phyloP scores from a whole-genome alignment of 1,284 basidiomycete species.

The Apiotrichum montevideense region DNA sequence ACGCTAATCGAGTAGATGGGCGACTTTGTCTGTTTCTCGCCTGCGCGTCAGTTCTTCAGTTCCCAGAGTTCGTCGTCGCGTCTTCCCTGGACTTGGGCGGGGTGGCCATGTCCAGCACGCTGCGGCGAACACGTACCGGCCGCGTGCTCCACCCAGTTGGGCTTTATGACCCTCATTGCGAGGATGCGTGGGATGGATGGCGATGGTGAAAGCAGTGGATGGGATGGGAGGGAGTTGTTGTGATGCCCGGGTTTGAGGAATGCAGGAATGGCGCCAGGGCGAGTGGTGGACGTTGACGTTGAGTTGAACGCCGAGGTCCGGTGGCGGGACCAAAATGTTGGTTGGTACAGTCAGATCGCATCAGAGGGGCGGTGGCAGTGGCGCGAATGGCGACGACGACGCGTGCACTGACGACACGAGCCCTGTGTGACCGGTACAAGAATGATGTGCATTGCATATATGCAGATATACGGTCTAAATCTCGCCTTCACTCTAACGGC shows the following conservation, averaged over 20 bases:
- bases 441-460: no score
- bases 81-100: not conserved
- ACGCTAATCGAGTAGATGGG: constrained; percentile 91
- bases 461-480: not conserved
- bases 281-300: not conserved
- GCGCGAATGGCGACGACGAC: no score
- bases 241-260: no score
- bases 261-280: no score
- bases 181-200: not conserved
- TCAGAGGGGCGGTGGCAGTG: no score
- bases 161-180: constrained; percentile 45
- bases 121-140: constrained; percentile 10
- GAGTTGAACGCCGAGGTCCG: not conserved
- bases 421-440: no score
- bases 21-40: constrained; percentile 59
- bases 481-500: not conserved
- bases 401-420: no score
- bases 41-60: constrained; percentile 12
- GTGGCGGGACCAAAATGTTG: no score
- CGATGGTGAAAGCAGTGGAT: not conserved
- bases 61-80: not conserved
- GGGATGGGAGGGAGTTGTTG: not conserved
- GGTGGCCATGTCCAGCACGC: not conserved
- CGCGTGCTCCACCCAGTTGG: constrained; percentile 46
- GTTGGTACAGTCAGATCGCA: no score